Base-by-base conservation (phyloP, 371 early-diverging fungal genomes). In the Lichtheimia corymbifera region DNA sequence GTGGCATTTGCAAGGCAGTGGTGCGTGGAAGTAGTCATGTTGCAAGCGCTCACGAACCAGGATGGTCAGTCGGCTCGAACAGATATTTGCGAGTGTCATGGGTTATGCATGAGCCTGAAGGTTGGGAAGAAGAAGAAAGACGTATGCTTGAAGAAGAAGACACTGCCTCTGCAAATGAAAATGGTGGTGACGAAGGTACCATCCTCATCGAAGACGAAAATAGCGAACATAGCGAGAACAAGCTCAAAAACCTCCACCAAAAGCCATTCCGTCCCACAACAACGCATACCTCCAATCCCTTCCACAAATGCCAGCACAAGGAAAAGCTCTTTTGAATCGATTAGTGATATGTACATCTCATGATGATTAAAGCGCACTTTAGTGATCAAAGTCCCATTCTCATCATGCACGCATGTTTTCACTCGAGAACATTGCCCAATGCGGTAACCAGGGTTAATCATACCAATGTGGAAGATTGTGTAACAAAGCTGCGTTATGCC, bases 1-100 rank as follows among this genome's bases (percentile, higher is more conserved):
- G 60, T 4, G 60, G 60, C n/a, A 42, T 59, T 13, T 59, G 60
- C 14, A 50, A 41, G 11, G 52, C 47, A 17, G 24, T 52, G 5
- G 60, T 43, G 4, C 60, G 60, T 17, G 60, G 60, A 2, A 43
- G 17, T 5, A 22, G 24, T 14, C 52, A 30, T 50, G n/a, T 20
- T 15, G 60, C 60, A 13, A 30, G 22, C 4, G 13, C 3, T 15
- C 15, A 35, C 5, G 60, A 59, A 52, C 43, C 14, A 52, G 60
- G 60, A 15, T 59, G 60, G 60, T 28, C 40, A 1, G 17, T 20
- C 3, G 35, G 30, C 5, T 42, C 52, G 11, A 41, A 18, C 17
- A 50, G 30, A 4, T 59, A 59, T 17, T 41, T 59, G 4, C 53
- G 35, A 20, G 61, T 61, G 5, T 44, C 49, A 2, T 59, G 51